These are phyloP conservation scores for Cicer cuneatum DNA, from an alignment of 306 rosid genomes.

Conservation along the genomic window DNA sequence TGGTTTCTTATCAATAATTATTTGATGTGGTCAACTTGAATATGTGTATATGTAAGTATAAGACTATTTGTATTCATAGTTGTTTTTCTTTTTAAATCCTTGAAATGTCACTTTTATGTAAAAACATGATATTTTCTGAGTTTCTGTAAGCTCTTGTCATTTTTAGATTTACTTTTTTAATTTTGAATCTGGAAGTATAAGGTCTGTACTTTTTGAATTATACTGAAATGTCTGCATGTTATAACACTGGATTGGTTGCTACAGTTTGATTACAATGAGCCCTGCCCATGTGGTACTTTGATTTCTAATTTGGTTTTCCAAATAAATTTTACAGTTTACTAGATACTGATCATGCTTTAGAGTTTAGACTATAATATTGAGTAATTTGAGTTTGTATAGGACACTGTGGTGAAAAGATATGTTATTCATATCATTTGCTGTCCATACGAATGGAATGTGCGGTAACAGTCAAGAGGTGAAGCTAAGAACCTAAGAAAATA, in stretches of 20 bases:
- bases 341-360: neutral
- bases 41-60: neutral
- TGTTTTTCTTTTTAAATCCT: conserved; percentile 9
- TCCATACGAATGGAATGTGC: conserved; percentile 26
- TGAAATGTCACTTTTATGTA: neutral
- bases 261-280: neutral
- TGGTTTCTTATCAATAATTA: neutral
- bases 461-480: conserved; percentile 21
- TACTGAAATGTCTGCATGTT: conserved; percentile 12
- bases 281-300: conserved; percentile 4
- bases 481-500: conserved; percentile 6
- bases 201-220: conserved; percentile 16
- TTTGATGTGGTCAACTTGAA: conserved; percentile 12
- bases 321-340: conserved; percentile 11
- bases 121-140: neutral
- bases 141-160: conserved; percentile 7
- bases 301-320: neutral
- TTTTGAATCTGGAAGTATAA: neutral
- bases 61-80: neutral
- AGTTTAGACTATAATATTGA: conserved; percentile 14
- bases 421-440: conserved; percentile 12
- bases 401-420: conserved; percentile 17
- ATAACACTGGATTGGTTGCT: conserved; percentile 18
- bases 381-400: neutral
- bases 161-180: conserved; percentile 19